Evolutionary conservation across 2,329 filamentous ascomycete species (phyloP), one percentile per base, ranked within the genome.

Genomic region (Pseudogymnoascus sp.): DNA sequence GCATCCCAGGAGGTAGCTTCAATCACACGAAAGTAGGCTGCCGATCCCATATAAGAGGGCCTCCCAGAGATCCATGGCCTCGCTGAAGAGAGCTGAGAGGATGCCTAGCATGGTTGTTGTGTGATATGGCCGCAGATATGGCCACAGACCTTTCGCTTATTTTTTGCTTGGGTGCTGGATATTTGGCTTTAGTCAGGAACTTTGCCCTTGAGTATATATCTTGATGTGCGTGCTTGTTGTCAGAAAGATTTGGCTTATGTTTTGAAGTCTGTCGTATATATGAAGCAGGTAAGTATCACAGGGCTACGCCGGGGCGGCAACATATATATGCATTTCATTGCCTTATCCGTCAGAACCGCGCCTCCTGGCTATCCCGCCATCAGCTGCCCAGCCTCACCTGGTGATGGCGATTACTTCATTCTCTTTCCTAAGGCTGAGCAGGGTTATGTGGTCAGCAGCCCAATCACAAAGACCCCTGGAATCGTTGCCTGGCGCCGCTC

Each of bases 31-130:
- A 33, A 53, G 47, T 22, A 63, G 15, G 38, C 57, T 60, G 39
- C 66, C 67, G 8, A 68, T 37, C 20, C 63, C 60, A 7, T 62
- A 50, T 2, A 68, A 43, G 15, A 69, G 58, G 37, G 36, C 58
- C 37, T 68, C 66, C 66, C 66, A 69, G n/a, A 69, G 62, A 7
- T 68, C 66, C 53, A 66, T 67, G 11, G 58, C 59, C 61, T 68
- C 66, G 41, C 58, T 61, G 61, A 65, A 67, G 38, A 69, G 65
- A 12, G 64, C 58, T 11, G 62, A 59, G 38, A 68, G 62, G 20
- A 68, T 22, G 39, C 67, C 64, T 53, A 63, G 68, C 64, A 68
- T 67, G 25, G 47, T 53, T 53, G 43, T 53, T 53, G 47, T 53
- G 11, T 53, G 28, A 53, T 53, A 53, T 35, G 47, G 28, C 28